phyloP scores from a whole-genome alignment of 768 basidiomycete species.

The Suillus americanus region DNA sequence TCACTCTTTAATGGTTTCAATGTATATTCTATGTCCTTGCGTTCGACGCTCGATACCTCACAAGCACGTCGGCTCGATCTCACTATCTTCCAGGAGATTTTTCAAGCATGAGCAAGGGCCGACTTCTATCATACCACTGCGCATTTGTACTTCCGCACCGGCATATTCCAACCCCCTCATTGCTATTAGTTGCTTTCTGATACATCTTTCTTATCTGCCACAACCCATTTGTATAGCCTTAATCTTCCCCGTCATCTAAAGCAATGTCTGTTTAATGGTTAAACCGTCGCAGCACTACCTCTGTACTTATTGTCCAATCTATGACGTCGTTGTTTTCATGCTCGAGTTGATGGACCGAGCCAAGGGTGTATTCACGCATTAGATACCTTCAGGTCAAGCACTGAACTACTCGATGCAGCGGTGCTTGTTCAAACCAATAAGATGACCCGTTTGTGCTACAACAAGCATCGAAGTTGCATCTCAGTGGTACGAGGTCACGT shows the following conservation, averaged over 20 bases:
- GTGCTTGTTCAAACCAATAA: not conserved
- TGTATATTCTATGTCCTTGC: slow-evolving; percentile 36
- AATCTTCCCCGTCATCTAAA: slow-evolving; percentile 39
- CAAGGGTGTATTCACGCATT: not conserved
- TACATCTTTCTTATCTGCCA: slow-evolving; percentile 45
- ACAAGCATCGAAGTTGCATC: not conserved
- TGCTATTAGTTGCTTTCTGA: slow-evolving; percentile 40
- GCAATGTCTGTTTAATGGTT: slow-evolving; percentile 42
- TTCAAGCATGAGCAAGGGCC: slow-evolving; percentile 34
- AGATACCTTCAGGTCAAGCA: not conserved
- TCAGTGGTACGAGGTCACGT: not conserved
- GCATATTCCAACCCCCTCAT: slow-evolving; percentile 49
- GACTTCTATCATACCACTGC: slow-evolving; percentile 49
- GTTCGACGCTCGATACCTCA: slow-evolving; percentile 36
- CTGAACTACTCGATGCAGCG: not conserved
- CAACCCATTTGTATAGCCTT: slow-evolving; percentile 36
- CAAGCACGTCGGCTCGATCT: slow-evolving; percentile 35
- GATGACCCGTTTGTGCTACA: not conserved
- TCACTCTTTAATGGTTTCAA: slow-evolving; percentile 36
- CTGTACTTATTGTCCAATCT: slow-evolving; percentile 42
- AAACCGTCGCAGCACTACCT: slow-evolving; percentile 36
- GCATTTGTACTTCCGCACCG: slow-evolving; percentile 71
- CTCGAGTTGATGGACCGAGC: not conserved
- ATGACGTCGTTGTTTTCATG: slow-evolving; percentile 29
- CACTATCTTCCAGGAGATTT: slow-evolving; percentile 37